Evolutionary conservation across 768 basidiomycete genomes (phyloP), one percentile per base, ranked within the genome.

Genomic region (Lactarius akahatsu): DNA sequence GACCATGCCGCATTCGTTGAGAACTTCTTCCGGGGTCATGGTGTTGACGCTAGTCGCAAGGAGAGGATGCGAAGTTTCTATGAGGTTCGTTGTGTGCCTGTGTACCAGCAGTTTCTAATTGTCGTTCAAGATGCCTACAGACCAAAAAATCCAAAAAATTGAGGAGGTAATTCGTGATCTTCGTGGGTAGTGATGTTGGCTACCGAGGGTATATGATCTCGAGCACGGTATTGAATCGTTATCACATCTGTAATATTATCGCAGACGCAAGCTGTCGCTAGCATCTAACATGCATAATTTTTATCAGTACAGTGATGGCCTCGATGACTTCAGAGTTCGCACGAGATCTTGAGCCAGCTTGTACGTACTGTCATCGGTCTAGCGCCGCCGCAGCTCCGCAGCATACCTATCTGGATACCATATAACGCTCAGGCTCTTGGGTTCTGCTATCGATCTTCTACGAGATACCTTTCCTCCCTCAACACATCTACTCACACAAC

Each of bases 141-240:
- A 85, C 32, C 77, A 84, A 50, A 86, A 87, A 69, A 69, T 87
- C 1, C 70, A 77, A 62, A 80, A 80, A 66, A 87, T 87, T 30
- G 72, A 81, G 58, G 82, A 83, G 67, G 75, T 82, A 8, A 79
- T 86, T 66, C 76, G 75, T 40, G 76, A 74, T 61, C 74, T 86
- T 23, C 78, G 70, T 26, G 54, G 43, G 26, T 40, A 67, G 65
- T 58, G 66, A 72, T 60, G 18, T n/a, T 58, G 6, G 11, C 30
- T 40, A 34, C 61, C 59, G 47, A 34, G 45, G 59, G 59, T 45
- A 23, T 41, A 47, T 50, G 54, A 23, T 60, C 1, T 23, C 23
- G 11, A 23, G 23, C 30, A 56, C 32, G 43, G 26, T 56, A 56
- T 55, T 32, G 65, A 23, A 57, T 57, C 45, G 38, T 62, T 62